Conservation (phyloP, 2,329 filamentous ascomycete genomes). For the Neofusicoccum umdonicola region DNA sequence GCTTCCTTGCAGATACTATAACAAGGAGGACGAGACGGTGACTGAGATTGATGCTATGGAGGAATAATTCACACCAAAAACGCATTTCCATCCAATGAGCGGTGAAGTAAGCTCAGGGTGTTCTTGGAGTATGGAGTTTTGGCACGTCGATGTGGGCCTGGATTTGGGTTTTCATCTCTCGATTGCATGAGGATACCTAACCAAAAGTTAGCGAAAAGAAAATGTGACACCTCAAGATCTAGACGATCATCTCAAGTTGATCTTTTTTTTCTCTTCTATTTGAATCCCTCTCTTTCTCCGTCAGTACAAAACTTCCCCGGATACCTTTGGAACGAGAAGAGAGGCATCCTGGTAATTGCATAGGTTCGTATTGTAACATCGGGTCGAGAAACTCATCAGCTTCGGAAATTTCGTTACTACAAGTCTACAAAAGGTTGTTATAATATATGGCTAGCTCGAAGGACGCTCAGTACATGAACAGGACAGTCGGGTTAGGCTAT, state of each 20-base stretch:
- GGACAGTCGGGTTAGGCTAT: no score
- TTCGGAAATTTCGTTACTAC: no score
- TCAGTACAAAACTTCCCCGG: no score
- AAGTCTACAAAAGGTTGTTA: no score
- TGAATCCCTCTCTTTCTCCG: no score
- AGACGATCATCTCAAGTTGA: neutral
- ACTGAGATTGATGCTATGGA: conserved; percentile 55
- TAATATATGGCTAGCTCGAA: no score
- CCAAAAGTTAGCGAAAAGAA: neutral
- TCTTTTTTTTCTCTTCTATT: neutral
- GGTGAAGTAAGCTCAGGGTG: neutral
- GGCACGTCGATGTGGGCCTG: neutral
- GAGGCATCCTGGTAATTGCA: no score
- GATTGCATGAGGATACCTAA: neutral
- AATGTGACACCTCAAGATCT: neutral
- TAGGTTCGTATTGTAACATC: no score
- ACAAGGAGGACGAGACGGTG: conserved; percentile 56
- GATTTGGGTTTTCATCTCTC: neutral
- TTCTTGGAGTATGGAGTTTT: conserved; percentile 12
- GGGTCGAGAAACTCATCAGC: no score
- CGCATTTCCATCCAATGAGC: neutral
- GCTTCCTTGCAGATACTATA: conserved; percentile 57
- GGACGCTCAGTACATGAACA: no score
- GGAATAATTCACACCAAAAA: conserved; percentile 30
- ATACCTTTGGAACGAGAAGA: no score